Percentiles rank a stretch among this genome's conserved stretches.
These are phyloP conservation scores for Phytopythium boreale DNA, from an alignment of 352 stramenopile species.

Conservation along the genomic window DNA sequence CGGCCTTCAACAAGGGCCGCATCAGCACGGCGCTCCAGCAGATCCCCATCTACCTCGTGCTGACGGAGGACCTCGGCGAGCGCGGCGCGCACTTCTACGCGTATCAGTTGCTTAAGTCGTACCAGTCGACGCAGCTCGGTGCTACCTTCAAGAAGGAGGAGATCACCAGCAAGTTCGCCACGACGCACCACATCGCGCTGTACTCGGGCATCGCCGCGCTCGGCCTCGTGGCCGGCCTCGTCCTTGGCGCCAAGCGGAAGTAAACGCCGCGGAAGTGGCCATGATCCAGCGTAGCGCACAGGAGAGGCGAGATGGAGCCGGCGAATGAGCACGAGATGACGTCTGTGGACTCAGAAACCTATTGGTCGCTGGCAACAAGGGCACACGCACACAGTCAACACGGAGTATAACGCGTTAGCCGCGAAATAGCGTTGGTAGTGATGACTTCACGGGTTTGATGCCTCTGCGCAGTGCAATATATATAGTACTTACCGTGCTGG, in stretches of 20 bases:
- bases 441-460: not conserved
- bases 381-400: not conserved
- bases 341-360: not conserved
- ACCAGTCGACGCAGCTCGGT: conserved; percentile 42
- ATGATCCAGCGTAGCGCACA: not conserved
- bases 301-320: not conserved
- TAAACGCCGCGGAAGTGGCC: not conserved
- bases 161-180: conserved; percentile 34
- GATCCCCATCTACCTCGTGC: conserved; percentile 86
- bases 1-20: conserved; percentile 88
- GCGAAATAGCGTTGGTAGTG: not conserved
- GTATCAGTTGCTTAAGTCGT: conserved; percentile 70
- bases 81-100: conserved; percentile 88
- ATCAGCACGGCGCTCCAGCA: conserved; percentile 72
- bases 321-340: not conserved
- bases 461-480: not conserved
- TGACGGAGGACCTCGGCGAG: conserved; percentile 90
- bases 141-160: conserved; percentile 23
- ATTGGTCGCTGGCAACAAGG: not conserved
- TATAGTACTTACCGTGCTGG: not conserved
- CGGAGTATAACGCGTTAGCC: not conserved
- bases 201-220: conserved; percentile 41
- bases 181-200: conserved; percentile 32
- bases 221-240: conserved; percentile 28
- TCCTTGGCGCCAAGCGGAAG: conserved; percentile 17